Conservation (phyloP, 2,329 filamentous ascomycete species). For the Fusarium sp. region DNA sequence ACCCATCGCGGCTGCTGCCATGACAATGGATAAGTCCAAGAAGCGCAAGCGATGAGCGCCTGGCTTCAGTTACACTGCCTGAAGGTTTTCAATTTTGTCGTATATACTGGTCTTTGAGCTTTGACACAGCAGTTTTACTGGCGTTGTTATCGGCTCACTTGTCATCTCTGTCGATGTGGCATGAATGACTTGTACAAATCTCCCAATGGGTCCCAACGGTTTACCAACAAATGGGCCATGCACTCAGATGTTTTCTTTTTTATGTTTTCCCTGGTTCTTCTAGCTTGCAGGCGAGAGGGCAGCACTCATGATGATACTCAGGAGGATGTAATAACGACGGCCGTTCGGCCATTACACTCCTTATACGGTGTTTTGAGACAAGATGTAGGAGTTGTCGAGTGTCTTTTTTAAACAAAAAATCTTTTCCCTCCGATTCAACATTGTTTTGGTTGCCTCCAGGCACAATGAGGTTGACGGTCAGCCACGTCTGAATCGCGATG, state of each 20-base stretch:
- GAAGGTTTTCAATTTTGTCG: constrained; percentile 7
- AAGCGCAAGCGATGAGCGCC: constrained; percentile 66
- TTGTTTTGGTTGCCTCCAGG: constrained; percentile 3
- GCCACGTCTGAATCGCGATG: background rate
- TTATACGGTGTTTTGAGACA: constrained; percentile 48
- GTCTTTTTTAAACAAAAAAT: constrained; percentile 16
- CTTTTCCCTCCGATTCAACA: constrained; percentile 21
- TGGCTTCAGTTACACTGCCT: background rate
- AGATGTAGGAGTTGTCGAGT: constrained; percentile 44
- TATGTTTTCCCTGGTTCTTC: constrained; percentile 26
- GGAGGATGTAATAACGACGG: constrained; percentile 54
- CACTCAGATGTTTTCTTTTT: constrained; percentile 9
- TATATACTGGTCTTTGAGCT: constrained; percentile 23
- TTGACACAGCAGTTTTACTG: constrained; percentile 9
- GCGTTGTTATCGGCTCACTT: constrained; percentile 22
- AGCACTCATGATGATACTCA: constrained; percentile 43
- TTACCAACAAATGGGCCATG: constrained; percentile 5
- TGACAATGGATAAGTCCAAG: constrained; percentile 64
- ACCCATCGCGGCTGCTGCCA: constrained; percentile 51
- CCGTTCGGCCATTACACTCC: constrained; percentile 51
- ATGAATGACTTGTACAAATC: constrained; percentile 22
- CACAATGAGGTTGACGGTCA: background rate
- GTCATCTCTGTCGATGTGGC: constrained; percentile 13
- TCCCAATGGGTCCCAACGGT: constrained; percentile 7
- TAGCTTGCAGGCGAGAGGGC: constrained; percentile 35